Conservation (phyloP, 2,329 filamentous ascomycete genomes). For the Diplodia mutila region DNA sequence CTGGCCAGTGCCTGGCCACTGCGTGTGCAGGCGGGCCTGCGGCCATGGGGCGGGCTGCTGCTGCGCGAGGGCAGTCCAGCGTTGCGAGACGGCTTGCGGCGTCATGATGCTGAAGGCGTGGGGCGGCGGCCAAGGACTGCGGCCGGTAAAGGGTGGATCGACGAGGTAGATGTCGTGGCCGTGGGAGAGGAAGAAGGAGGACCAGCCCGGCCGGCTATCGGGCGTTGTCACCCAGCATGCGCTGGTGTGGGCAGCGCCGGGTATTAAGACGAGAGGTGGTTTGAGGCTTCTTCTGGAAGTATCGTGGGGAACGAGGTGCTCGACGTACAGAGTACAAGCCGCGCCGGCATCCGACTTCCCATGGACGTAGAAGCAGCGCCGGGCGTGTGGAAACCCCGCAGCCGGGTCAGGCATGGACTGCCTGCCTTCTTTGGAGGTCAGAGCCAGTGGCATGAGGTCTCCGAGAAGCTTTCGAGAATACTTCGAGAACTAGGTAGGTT, state of each 20-base stretch:
- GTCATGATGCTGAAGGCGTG: conserved; percentile 23
- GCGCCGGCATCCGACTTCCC: not conserved
- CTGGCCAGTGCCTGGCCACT: conserved; percentile 41
- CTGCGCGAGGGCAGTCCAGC: conserved; percentile 41
- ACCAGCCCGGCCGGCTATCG: conserved; percentile 54
- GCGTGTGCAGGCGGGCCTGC: conserved; percentile 48
- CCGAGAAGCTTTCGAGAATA: not conserved
- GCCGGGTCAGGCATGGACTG: not conserved
- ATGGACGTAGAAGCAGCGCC: not conserved
- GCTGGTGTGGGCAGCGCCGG: conserved; percentile 33
- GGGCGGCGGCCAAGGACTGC: conserved; percentile 48
- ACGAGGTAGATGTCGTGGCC: conserved; percentile 55
- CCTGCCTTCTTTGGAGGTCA: not conserved
- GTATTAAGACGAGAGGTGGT: not conserved
- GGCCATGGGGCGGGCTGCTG: conserved; percentile 47
- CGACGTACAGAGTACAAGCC: not conserved
- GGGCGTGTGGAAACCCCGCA: not conserved
- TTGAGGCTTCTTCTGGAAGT: not conserved
- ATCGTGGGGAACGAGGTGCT: not conserved
- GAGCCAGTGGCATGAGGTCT: not conserved
- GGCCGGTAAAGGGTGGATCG: conserved; percentile 52
- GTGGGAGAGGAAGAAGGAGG: conserved; percentile 50
- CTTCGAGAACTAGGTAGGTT: too few species aligned
- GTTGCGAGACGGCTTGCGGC: conserved; percentile 29
- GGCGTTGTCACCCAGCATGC: conserved; percentile 49